Base-by-base conservation (phyloP, 2,329 filamentous ascomycete genomes). In the Verticillium tricorpus region DNA sequence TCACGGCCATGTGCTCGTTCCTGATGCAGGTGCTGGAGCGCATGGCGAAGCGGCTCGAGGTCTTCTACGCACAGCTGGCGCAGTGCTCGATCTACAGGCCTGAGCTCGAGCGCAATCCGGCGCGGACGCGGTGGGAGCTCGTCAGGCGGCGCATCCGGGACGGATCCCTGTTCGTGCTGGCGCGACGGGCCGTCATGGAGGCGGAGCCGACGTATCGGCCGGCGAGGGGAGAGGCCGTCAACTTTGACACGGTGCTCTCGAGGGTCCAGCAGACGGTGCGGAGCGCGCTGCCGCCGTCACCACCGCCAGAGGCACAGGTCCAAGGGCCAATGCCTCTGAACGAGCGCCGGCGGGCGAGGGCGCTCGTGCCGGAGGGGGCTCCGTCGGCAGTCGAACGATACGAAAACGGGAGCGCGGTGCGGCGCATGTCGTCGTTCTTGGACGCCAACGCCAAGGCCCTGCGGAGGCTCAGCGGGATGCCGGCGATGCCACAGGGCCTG, bases 21-120 rank as follows among this genome's bases (percentile, higher is more conserved):
- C 71, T 85, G 0, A 75, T 85, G 57, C 80, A 82, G 61, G 74
- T 81, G 0, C 75, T 84, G 1, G 82, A 85, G 67, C 78, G 81
- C 14, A 83, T 85, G 75, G 80, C 82, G 0, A 79, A 78, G 57
- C 72, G 82, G 0, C 70, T 85, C 0, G 79, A 81, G 39, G 74
- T 79, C 5, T 85, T 83, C 69, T 85, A 85, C 64, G 73, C 76
- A 8, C 80, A 82, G 62, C 73, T 85, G 4, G 75, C 82, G 0
- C 76, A 77, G 15, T 74, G 78, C 64, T 81, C 80, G 0, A 74
- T 85, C 8, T 83, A 84, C 64, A 77, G 77, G 12, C 82, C 82
- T 0, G 78, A 79, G 61, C 73, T 85, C 5, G 83, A 85, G 68
- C 74, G 73, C 25, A 84, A 83, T 65, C 82, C 82, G 0, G 82